A percentile compares a stretch with the other conserved stretches of the same genome.
Evolutionary conservation across 495 filamentous ascomycete genomes (phyloP).

Genomic region (Rhizodiscina lignyota): DNA sequence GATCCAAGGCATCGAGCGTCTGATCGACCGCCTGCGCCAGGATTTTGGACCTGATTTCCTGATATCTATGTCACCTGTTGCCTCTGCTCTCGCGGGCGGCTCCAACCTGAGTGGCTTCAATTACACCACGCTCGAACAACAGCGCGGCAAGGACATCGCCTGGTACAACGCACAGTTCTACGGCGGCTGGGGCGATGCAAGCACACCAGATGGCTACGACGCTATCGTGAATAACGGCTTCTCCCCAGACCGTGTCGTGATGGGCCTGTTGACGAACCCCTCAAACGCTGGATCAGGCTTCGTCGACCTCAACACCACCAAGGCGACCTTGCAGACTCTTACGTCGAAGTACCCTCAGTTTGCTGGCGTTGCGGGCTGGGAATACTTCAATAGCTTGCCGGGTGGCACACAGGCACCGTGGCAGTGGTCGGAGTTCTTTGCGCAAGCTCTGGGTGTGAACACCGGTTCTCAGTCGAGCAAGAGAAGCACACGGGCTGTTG

Average conservation of each 20-base stretch:
- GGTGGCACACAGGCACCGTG: no score
- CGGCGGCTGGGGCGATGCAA: constrained; percentile 56
- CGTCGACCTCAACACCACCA: constrained; percentile 13
- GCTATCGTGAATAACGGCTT: constrained; percentile 46
- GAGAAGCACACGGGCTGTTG: no score
- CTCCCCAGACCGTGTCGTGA: constrained; percentile 46
- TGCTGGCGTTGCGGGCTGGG: constrained; percentile 77
- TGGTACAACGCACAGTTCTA: constrained; percentile 87
- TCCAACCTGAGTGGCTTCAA: constrained; percentile 60
- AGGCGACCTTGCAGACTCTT: constrained; percentile 25
- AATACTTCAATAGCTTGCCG: no score
- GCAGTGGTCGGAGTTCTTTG: no score
- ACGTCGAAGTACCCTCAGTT: constrained; percentile 41
- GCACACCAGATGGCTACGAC: constrained; percentile 42
- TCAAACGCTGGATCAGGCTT: constrained; percentile 41
- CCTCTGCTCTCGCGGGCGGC: constrained; percentile 42
- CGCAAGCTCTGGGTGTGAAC: no score
- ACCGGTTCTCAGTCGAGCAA: no score
- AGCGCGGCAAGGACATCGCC: constrained; percentile 44
- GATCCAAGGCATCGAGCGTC: constrained; percentile 50
- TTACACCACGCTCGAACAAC: constrained; percentile 47
- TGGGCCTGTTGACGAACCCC: constrained; percentile 56
- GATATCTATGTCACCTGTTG: constrained; percentile 67
- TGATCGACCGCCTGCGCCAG: constrained; percentile 52
- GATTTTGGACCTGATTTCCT: constrained; percentile 59